A percentile compares a stretch with the other conserved stretches of the same genome.
Conservation (phyloP, 169 alveolate genomes). For the Plasmodium malariae region DNA sequence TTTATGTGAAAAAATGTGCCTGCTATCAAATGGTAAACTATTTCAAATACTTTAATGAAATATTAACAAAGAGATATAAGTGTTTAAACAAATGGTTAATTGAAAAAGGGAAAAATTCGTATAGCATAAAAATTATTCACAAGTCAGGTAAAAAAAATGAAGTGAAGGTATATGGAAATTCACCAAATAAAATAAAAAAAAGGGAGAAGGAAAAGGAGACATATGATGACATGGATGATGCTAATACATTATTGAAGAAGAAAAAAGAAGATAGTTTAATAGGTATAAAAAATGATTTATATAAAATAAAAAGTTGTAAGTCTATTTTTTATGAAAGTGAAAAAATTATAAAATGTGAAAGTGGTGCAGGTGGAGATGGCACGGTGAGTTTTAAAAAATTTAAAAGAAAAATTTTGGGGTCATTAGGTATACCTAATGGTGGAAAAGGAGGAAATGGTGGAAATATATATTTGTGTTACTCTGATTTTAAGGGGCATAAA, state of each 20-base stretch:
- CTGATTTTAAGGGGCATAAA: neutral
- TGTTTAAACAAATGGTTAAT: neutral
- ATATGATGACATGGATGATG: neutral
- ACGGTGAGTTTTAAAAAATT: constrained; percentile 46
- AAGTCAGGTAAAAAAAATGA: constrained; percentile 4
- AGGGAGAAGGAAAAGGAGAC: neutral
- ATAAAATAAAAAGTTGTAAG: neutral
- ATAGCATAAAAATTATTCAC: constrained; percentile 59
- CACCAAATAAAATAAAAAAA: neutral
- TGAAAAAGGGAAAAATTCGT: constrained; percentile 10
- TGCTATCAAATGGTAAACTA: constrained; percentile 17
- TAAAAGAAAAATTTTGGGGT: constrained; percentile 58
- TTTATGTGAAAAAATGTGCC: neutral
- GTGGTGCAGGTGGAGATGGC: constrained; percentile 76
- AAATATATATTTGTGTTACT: constrained; percentile 45
- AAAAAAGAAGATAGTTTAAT: neutral
- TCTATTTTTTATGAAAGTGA: constrained; percentile 74
- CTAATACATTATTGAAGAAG: neutral
- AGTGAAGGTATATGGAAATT: constrained; percentile 26
- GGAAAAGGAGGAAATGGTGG: constrained; percentile 77
- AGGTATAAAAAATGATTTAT: constrained; percentile 5
- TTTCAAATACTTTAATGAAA: constrained; percentile 9
- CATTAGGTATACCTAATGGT: constrained; percentile 74
- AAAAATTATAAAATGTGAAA: constrained; percentile 61
- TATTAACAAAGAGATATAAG: neutral